A percentile compares a stretch with the other conserved stretches of the same genome.
Evolutionary conservation across 768 basidiomycete genomes (phyloP).

Genomic region (Rhodotorula toruloides): DNA sequence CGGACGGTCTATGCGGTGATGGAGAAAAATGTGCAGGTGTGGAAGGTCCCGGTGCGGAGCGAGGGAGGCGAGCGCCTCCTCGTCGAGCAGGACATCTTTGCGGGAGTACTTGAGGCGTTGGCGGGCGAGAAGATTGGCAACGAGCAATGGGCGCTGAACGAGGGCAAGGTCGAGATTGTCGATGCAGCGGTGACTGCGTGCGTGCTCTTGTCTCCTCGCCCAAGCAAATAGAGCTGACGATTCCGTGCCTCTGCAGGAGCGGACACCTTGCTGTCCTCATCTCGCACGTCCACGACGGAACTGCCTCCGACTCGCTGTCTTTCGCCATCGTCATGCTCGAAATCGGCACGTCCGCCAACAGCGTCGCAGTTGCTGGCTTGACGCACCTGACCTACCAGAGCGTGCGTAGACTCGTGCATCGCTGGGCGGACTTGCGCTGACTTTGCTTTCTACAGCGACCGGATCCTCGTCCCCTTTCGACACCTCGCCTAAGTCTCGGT

Average conservation of each 20-base stretch:
- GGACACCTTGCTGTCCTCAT: conserved; percentile 44
- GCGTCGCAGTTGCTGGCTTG: conserved; percentile 11
- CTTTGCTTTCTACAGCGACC: conserved; percentile 33
- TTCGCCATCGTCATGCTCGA: conserved; percentile 43
- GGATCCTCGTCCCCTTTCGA: conserved; percentile 46
- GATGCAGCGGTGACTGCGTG: conserved; percentile 39
- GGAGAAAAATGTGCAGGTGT: conserved; percentile 39
- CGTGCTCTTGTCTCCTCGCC: neutral
- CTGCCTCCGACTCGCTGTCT: conserved; percentile 30
- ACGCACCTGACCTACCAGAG: conserved; percentile 30
- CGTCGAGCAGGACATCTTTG: conserved; percentile 31
- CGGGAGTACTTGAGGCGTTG: conserved; percentile 36
- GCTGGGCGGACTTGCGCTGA: neutral
- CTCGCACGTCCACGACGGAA: conserved; percentile 37
- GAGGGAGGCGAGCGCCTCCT: conserved; percentile 29
- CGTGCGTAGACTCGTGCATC: conserved; percentile 12
- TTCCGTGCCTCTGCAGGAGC: neutral
- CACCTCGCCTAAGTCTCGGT: conserved; percentile 45
- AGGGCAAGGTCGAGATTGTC: conserved; percentile 42
- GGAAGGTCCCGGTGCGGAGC: conserved; percentile 22
- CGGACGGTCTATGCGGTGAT: conserved; percentile 38
- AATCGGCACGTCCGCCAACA: neutral
- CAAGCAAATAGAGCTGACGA: no score
- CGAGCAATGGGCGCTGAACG: conserved; percentile 41
- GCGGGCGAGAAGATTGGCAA: conserved; percentile 37